phyloP scores from a whole-genome alignment of 2,329 filamentous ascomycete genomes.

The Fonsecaea nubica region DNA sequence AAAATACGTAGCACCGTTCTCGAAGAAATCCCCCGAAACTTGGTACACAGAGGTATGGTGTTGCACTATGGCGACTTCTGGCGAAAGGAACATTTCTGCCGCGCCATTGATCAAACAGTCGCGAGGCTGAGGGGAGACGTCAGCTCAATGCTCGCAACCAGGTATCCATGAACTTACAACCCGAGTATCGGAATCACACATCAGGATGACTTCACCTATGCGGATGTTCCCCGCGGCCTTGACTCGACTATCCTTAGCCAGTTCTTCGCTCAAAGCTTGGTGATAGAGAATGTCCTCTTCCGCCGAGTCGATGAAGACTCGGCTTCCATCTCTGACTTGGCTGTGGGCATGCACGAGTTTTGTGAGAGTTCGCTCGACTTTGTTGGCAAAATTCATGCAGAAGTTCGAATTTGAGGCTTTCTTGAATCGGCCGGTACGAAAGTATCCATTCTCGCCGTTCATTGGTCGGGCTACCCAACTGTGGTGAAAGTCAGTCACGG shows the following conservation, averaged over 20 bases:
- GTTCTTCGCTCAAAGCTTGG: slow-evolving; percentile 51
- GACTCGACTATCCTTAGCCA: slow-evolving; percentile 58
- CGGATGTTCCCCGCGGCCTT: slow-evolving; percentile 83
- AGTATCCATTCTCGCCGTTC: slow-evolving; percentile 53
- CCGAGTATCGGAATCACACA: slow-evolving; percentile 73
- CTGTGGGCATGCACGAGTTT: slow-evolving; percentile 28
- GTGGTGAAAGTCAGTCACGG: slow-evolving; percentile 15
- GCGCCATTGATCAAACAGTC: slow-evolving; percentile 73
- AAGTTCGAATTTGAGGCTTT: slow-evolving; percentile 30
- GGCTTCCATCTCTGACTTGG: slow-evolving; percentile 29
- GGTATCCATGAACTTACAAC: slow-evolving; percentile 47
- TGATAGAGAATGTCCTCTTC: slow-evolving; percentile 37
- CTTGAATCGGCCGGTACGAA: slow-evolving; percentile 30
- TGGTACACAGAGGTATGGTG: slow-evolving; percentile 78
- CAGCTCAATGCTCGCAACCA: slow-evolving; percentile 17
- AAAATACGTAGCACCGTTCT: slow-evolving; percentile 78
- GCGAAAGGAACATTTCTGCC: slow-evolving; percentile 72
- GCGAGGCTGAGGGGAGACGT: slow-evolving; percentile 50
- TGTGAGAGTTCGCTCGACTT: slow-evolving; percentile 26
- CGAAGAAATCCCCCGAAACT: slow-evolving; percentile 73
- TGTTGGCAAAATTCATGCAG: slow-evolving; percentile 28
- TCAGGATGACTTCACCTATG: slow-evolving; percentile 77
- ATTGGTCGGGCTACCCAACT: slow-evolving; percentile 55
- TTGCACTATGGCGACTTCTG: slow-evolving; percentile 73
- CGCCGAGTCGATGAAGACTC: slow-evolving; percentile 30